Percentiles rank a stretch among this genome's conserved stretches.
Evolutionary conservation across 2,329 filamentous ascomycete genomes (phyloP).

Genomic region (Hirsutella rhossiliensis): DNA sequence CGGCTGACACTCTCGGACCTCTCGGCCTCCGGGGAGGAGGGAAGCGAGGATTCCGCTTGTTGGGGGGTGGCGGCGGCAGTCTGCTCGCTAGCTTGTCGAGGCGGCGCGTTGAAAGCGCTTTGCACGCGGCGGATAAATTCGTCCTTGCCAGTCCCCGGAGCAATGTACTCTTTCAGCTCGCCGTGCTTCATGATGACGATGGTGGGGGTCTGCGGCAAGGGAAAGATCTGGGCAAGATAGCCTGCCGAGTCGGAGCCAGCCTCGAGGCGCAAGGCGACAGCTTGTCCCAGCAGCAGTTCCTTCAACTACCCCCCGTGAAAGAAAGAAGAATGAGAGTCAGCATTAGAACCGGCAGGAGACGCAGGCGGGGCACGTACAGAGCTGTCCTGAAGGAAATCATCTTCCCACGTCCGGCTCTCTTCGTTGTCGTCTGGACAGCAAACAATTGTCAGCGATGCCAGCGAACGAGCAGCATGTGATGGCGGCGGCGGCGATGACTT

Average conservation of each 20-base stretch:
- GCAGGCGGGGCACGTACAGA: constrained; percentile 29
- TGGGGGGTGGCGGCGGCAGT: constrained; percentile 2
- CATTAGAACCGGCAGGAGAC: neutral
- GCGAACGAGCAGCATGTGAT: neutral
- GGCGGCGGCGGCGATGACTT: constrained; percentile 10
- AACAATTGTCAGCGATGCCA: neutral
- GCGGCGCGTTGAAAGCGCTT: constrained; percentile 18
- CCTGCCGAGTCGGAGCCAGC: constrained; percentile 70
- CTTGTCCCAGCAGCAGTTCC: constrained; percentile 43
- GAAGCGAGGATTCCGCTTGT: constrained; percentile 8
- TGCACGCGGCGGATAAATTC: constrained; percentile 45
- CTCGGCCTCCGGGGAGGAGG: constrained; percentile 11
- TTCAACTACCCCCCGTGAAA: constrained; percentile 31
- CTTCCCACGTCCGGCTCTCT: constrained; percentile 62
- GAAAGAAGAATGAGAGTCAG: constrained; percentile 3
- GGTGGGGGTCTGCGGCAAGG: constrained; percentile 65
- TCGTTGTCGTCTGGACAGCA: constrained; percentile 51
- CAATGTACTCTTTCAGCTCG: constrained; percentile 64
- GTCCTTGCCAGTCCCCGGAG: constrained; percentile 48
- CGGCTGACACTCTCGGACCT: constrained; percentile 20
- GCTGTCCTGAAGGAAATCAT: constrained; percentile 49
- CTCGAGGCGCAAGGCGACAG: constrained; percentile 57
- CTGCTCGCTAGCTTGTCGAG: constrained; percentile 3
- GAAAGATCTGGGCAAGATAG: constrained; percentile 73
- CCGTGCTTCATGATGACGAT: constrained; percentile 72